Conservation (phyloP, 2,329 filamentous ascomycete genomes). For the Blastomyces gilchristii region DNA sequence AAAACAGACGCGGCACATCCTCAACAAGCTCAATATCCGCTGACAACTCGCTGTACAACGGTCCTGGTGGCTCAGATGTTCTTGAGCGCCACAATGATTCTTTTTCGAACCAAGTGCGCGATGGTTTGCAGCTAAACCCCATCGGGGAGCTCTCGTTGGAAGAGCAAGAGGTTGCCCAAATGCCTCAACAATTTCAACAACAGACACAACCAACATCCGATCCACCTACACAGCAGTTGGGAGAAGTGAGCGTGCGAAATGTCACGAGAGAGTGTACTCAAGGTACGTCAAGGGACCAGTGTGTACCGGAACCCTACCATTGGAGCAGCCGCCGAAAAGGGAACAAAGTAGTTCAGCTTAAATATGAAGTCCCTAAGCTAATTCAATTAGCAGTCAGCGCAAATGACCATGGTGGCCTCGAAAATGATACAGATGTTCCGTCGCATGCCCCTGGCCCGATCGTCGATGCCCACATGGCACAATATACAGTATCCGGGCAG, state of each 20-base stretch:
- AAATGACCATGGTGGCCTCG: neutral
- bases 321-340: neutral
- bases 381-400: neutral
- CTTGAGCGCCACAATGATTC: neutral
- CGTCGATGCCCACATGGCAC: neutral
- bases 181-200: slow-evolving; percentile 2
- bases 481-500: neutral
- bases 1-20: neutral
- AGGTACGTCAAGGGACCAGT: neutral
- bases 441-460: neutral
- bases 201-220: neutral
- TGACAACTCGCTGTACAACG: neutral
- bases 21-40: neutral
- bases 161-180: neutral
- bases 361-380: neutral
- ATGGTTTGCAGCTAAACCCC: neutral
- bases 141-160: neutral
- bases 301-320: neutral
- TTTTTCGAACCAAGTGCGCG: neutral
- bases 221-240: neutral
- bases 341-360: neutral
- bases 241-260: neutral
- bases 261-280: neutral
- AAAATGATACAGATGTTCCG: neutral
- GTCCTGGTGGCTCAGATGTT: neutral